phyloP scores from a whole-genome alignment of 257 asterid species.

The Phtheirospermum japonicum region DNA sequence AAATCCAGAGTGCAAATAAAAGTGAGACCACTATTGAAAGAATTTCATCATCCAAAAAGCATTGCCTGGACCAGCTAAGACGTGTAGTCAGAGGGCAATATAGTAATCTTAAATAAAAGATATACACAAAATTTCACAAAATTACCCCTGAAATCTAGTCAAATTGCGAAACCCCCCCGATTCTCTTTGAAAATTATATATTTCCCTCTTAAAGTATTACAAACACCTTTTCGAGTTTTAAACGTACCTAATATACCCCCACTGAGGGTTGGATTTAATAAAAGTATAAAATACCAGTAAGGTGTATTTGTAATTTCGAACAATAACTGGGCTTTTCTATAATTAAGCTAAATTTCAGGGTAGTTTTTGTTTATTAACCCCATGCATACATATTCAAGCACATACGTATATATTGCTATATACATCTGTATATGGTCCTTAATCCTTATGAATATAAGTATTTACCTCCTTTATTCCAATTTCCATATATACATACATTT shows the following conservation, averaged over 20 bases:
- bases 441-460: too few species aligned
- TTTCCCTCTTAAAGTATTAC: too few species aligned
- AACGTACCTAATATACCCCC: too few species aligned
- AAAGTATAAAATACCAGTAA: too few species aligned
- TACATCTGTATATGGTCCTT: too few species aligned
- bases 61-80: neutral
- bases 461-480: too few species aligned
- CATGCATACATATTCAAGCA: too few species aligned
- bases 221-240: too few species aligned
- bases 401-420: too few species aligned
- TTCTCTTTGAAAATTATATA: neutral
- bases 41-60: constrained; percentile 18
- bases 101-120: neutral
- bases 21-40: constrained; percentile 14
- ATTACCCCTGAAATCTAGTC: neutral
- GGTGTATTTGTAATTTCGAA: neutral
- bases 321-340: neutral
- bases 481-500: neutral
- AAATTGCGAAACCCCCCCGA: neutral
- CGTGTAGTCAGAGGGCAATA: constrained; percentile 2
- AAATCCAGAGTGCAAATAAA: neutral
- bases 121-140: neutral
- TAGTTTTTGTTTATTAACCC: neutral
- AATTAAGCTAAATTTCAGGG: neutral
- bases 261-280: too few species aligned